Percentiles rank a stretch among this genome's conserved stretches.
phyloP scores from a whole-genome alignment of 2,329 filamentous ascomycete genomes.

The Rutstroemia sp. region DNA sequence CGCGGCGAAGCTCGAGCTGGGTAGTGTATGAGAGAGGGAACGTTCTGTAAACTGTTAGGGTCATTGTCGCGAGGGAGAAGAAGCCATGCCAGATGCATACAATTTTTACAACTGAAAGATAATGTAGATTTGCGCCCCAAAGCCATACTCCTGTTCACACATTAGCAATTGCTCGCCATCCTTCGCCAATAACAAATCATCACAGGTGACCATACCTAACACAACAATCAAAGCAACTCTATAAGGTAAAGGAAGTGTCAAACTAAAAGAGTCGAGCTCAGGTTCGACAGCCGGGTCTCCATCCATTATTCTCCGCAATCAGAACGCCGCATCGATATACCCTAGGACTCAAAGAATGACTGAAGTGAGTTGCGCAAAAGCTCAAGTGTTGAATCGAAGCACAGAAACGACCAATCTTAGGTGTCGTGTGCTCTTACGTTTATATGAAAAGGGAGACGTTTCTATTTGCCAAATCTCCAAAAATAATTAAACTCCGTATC shows the following conservation, averaged over 20 bases:
- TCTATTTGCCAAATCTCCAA: background rate
- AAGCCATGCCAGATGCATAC: constrained; percentile 33
- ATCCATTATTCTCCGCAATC: constrained; percentile 48
- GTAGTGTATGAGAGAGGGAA: constrained; percentile 80
- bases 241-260: constrained; percentile 81
- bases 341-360: constrained; percentile 19
- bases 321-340: constrained; percentile 24
- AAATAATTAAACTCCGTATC: constrained; percentile 1
- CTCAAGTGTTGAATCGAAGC: background rate
- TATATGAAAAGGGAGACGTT: constrained; percentile 1
- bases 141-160: constrained; percentile 71
- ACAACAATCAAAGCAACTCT: constrained; percentile 81
- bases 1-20: constrained; percentile 60
- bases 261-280: constrained; percentile 77
- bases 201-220: constrained; percentile 51
- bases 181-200: background rate
- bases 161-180: constrained; percentile 10
- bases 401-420: background rate
- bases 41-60: constrained; percentile 47
- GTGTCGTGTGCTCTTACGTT: background rate
- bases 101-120: constrained; percentile 71
- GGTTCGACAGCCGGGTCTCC: constrained; percentile 64
- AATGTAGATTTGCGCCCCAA: constrained; percentile 89
- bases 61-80: constrained; percentile 6
- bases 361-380: constrained; percentile 15